Evolutionary conservation across 1,284 basidiomycete genomes (phyloP), one percentile per base, ranked within the genome.

Genomic region (Melampsora americana): DNA sequence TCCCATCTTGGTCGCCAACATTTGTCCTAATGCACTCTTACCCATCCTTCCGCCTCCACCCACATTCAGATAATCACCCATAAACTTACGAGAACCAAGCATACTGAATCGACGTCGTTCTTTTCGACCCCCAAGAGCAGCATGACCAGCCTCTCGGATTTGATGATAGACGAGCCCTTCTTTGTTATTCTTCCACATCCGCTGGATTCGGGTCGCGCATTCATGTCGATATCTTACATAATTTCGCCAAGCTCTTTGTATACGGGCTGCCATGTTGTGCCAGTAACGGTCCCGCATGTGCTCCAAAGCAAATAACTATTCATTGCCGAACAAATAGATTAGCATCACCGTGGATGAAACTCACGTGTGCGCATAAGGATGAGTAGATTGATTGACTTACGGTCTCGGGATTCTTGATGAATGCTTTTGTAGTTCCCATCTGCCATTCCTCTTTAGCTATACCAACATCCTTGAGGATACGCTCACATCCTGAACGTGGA

Each of bases 321-420:
- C 77, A 67, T 69, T 5, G 28, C 16, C 20, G 26, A 50, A 7
- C 39, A 16, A 35, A 42, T 6, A 61, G 7, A 16, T 4, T 16
- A n/a, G 64, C 42, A 44, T 61, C 60, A 35, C 35, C 35, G 35
- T 35, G 35, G 18, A 53, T 53, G 50, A 53, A 5, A 18, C 18
- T 18, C 50, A 23, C 20, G 50, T 53, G 3, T 18, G 35, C 6
- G 3, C 16, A 48, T 20, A 23, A 59, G 20, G 66, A 5, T 9
- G 66, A 67, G 28, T 42, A 67, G 66, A 67, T 59, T 26, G n/a
- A 46, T 14, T 5, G 26, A 78, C 88, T 79, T 81, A 94, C 92
- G 53, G 95, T 99, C 84, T 99, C 95, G 0, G 95, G 95, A 82
- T 95, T 98, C 87, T 99, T 99, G 85, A 99, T 99, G 83, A 99